Conservation (phyloP, 805 yeast genomes). For the Kockiozyma suomiensis region DNA sequence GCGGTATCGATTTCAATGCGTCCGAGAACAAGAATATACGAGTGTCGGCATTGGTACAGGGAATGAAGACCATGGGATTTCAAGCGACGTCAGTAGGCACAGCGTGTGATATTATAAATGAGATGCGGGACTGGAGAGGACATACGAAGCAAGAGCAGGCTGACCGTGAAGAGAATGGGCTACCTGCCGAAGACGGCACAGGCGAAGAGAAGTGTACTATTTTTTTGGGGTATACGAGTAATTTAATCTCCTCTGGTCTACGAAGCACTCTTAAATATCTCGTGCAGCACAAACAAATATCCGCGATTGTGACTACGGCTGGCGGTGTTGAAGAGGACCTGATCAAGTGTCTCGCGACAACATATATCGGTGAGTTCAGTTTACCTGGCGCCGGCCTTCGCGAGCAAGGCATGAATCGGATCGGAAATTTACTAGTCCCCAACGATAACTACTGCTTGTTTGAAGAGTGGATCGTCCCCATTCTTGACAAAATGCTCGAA, state of each 20-base stretch:
- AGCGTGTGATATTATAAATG: slow-evolving; percentile 90
- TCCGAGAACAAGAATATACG: slow-evolving; percentile 73
- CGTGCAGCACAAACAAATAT: slow-evolving; percentile 91
- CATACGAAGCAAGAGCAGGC: slow-evolving; percentile 45
- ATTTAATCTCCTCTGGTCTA: slow-evolving; percentile 90
- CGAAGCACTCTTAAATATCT: slow-evolving; percentile 87
- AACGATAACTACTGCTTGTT: slow-evolving; percentile 96
- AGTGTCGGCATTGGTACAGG: slow-evolving; percentile 74
- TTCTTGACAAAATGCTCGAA: slow-evolving; percentile 79
- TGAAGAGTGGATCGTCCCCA: slow-evolving; percentile 98
- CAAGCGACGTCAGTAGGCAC: slow-evolving; percentile 85
- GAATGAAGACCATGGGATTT: slow-evolving; percentile 96
- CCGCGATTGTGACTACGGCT: slow-evolving; percentile 94
- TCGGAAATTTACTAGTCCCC: slow-evolving; percentile 95
- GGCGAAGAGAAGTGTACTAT: slow-evolving; percentile 73
- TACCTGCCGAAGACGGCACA: slow-evolving; percentile 46
- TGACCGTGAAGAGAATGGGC: slow-evolving; percentile 64
- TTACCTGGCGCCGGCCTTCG: slow-evolving; percentile 80
- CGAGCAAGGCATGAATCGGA: slow-evolving; percentile 95
- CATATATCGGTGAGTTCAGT: slow-evolving; percentile 88
- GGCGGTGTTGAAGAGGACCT: slow-evolving; percentile 99
- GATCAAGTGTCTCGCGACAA: slow-evolving; percentile 94
- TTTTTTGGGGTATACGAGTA: slow-evolving; percentile 95
- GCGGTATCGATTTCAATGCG: slow-evolving; percentile 87
- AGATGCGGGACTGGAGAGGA: slow-evolving; percentile 95